Conservation (phyloP, 805 yeast genomes). For the Kodamaea kakaduensis region DNA sequence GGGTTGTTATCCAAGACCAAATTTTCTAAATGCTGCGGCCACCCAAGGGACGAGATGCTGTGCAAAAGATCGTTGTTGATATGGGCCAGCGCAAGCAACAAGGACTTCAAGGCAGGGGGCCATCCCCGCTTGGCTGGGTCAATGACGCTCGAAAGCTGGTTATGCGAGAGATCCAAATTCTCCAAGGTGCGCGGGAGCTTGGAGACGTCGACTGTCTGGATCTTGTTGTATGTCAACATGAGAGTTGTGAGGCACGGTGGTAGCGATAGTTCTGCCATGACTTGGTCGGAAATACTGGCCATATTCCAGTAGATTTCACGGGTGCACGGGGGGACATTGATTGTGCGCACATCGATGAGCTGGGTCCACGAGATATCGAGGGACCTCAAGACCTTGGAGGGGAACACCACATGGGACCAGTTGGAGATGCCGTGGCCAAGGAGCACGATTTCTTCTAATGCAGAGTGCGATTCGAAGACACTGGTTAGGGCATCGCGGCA, state of each 20-base stretch:
- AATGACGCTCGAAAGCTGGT: constrained; percentile 15
- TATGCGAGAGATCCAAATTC: constrained; percentile 28
- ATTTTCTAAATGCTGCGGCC: constrained; percentile 23
- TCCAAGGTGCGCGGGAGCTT: constrained; percentile 27
- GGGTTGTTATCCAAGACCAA: constrained; percentile 23
- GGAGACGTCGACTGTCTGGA: constrained; percentile 20
- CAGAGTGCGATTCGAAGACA: constrained; percentile 6
- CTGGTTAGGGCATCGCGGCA: constrained; percentile 6
- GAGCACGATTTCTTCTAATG: constrained; percentile 25
- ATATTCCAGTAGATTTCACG: constrained; percentile 30
- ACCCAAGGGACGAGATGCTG: constrained; percentile 16
- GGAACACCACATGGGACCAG: constrained; percentile 29
- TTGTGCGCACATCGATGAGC: constrained; percentile 19
- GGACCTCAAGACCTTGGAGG: constrained; percentile 19
- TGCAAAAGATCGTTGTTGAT: constrained; percentile 17
- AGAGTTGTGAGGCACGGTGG: constrained; percentile 25
- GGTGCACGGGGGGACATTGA: constrained; percentile 21
- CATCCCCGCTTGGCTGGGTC: constrained; percentile 14
- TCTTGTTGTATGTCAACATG: constrained; percentile 31
- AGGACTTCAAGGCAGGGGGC: constrained; percentile 25
- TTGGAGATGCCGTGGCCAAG: constrained; percentile 29
- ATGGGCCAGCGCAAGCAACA: constrained; percentile 21
- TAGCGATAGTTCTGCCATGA: constrained; percentile 11
- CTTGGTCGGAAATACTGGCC: constrained; percentile 18
- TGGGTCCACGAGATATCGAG: constrained; percentile 37